Conservation (phyloP, 305 asterid species). For the Solanum chacoense region DNA sequence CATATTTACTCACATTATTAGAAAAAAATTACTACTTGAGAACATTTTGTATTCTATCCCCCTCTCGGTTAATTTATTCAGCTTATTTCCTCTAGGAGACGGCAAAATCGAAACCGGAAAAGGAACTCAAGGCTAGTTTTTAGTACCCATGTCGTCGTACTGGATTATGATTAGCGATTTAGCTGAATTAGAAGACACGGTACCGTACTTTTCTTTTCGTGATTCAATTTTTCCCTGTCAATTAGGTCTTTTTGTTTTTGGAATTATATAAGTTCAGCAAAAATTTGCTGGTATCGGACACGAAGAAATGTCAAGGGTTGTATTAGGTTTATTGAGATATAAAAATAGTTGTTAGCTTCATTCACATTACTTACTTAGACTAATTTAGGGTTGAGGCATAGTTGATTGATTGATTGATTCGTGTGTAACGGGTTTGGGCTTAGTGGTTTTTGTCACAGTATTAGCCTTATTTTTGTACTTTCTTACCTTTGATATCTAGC, state of each 20-base stretch:
- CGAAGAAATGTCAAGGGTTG: background rate
- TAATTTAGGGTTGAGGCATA: background rate
- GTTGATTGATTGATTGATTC: background rate
- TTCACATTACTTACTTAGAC: background rate
- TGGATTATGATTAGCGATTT: slow-evolving; percentile 32
- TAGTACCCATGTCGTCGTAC: slow-evolving; percentile 29
- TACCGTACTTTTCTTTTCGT: background rate
- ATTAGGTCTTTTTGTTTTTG: background rate
- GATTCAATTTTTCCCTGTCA: background rate
- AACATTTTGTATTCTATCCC: background rate
- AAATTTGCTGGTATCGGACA: background rate
- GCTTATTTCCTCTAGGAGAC: background rate
- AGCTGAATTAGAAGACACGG: slow-evolving; percentile 46
- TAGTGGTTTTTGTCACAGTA: background rate
- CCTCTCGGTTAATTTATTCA: background rate
- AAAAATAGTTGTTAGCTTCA: background rate
- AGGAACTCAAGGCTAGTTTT: background rate
- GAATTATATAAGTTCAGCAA: background rate
- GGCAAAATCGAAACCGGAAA: background rate
- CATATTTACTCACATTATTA: background rate
- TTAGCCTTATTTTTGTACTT: background rate
- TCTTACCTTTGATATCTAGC: background rate
- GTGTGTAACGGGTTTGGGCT: background rate
- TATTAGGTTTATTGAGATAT: background rate
- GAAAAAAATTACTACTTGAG: background rate